Evolutionary conservation across 495 filamentous ascomycete species (phyloP), one percentile per base, ranked within the genome.

Genomic region (Pyrenula massariospora): DNA sequence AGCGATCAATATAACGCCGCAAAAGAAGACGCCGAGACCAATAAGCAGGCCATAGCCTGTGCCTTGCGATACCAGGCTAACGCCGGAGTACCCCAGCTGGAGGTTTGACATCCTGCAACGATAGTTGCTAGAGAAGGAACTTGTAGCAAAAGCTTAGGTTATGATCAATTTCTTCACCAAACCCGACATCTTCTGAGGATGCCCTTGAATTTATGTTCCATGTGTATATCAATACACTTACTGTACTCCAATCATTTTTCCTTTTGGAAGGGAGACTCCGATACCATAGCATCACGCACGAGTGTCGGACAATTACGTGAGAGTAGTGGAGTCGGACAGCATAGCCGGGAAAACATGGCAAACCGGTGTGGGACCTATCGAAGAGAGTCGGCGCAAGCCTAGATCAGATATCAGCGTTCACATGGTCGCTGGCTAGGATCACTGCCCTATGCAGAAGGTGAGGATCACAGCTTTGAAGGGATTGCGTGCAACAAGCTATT

Each of bases 31-130:
- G 1, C 69, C 66, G 12, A 75, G 67, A 10, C 73, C 73, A 52
- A 74, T 66, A 52, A 75, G 66, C 3, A 75, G 59, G 55, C 73
- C 73, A 66, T 75, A 75, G 48, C 66, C 71, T 22, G 69, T 66
- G n/a, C 69, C 71, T 36, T 75, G 73, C 2, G 70, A 57, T 21
- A 73, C 62, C 24, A 73, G 59, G 23, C 52, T 52, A 12, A 54
- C 55, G 11, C 53, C 55, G 31, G 31, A 42, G 31, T 42, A 42
- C 8, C 31, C 31, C 15, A 42, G 31, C 31, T 42, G 31, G 31
- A 42, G 31, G 15, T 42, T 42, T 8, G 31, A 42, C 31, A 42
- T 42, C 5, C 15, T 15, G 31, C 8, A 42, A 42, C 31, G 31
- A 42, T 42, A 42, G 5, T 42, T 42, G 31, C 31, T 15, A 42